Evolutionary conservation across 345 rosid genomes (phyloP), one percentile per base, ranked within the genome.

Genomic region (Angophora floribunda): DNA sequence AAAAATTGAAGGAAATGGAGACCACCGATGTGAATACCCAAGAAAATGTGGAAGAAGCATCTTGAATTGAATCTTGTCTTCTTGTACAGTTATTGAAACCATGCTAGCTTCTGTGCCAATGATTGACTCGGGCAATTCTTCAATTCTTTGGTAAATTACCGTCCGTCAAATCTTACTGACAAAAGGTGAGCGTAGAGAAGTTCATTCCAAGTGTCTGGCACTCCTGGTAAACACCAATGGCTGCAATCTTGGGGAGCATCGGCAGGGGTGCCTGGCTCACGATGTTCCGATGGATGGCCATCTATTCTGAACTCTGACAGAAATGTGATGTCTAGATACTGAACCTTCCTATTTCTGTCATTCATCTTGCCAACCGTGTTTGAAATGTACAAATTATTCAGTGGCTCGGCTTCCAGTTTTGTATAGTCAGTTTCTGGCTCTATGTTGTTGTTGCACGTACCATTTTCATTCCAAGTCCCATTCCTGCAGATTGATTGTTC

Each of bases 191-290:
- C 96, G 90, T 94, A 96, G 90, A 96, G 91, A 85, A 97, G 91
- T 90, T 95, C 94, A 91, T 97, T 95, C 99, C 99, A 97, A 70
- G 93, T 88, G 89, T 96, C 95, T 21, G 98, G 97, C 75, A 97
- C 90, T 9, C 97, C 98, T 8, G 97, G 97, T 88, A 95, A 85
- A 91, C 97, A 96, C 96, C 99, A 95, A 87, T 95, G 97, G 92
- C 99, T 95, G 92, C 96, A 95, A 89, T 95, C 98, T 89, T 96
- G 96, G 12, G 99, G 96, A 92, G 96, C 96, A 90, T 89, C 90
- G 85, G 87, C 85, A 11, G 92, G 91, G 89, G 94, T 95, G 8
- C 94, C 94, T 5, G 90, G 91, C 92, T 93, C 97, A 50, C 96
- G 93, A 90, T 94, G 88, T 78, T 87, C 89, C 65, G 97, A 95